phyloP scores from a whole-genome alignment of 306 rosid species.

The Pyrus bretschneideri region DNA sequence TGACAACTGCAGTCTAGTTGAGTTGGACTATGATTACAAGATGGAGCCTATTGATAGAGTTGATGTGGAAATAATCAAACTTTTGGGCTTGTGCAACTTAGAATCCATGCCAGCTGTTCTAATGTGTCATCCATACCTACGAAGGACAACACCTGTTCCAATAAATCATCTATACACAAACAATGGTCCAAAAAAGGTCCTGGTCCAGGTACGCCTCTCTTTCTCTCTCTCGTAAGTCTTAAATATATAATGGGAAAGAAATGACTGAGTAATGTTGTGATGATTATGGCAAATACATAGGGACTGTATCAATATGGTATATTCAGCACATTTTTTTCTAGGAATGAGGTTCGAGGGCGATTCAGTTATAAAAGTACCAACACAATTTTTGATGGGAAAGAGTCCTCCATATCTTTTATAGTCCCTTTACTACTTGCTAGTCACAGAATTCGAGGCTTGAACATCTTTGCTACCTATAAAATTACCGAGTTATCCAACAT shows the following conservation, averaged over 20 bases:
- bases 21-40: rapidly evolving
- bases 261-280: too few species aligned
- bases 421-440: background rate
- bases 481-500: too few species aligned
- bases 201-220: background rate
- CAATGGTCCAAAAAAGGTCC: too few species aligned
- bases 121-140: rapidly evolving
- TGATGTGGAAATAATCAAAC: background rate
- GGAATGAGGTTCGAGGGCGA: background rate
- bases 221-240: background rate
- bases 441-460: background rate
- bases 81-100: background rate
- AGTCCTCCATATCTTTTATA: background rate
- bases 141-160: too few species aligned
- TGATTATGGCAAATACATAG: background rate
- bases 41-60: background rate
- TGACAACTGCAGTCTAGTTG: too few species aligned
- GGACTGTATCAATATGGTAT: background rate
- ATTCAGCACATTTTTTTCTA: background rate
- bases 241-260: too few species aligned
- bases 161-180: too few species aligned
- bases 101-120: background rate
- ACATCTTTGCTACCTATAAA: background rate
- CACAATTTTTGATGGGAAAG: too few species aligned
- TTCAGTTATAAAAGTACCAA: background rate